A percentile compares a stretch with the other conserved stretches of the same genome.
phyloP scores from a whole-genome alignment of 208 protist genomes.

The Crithidia thermophila region DNA sequence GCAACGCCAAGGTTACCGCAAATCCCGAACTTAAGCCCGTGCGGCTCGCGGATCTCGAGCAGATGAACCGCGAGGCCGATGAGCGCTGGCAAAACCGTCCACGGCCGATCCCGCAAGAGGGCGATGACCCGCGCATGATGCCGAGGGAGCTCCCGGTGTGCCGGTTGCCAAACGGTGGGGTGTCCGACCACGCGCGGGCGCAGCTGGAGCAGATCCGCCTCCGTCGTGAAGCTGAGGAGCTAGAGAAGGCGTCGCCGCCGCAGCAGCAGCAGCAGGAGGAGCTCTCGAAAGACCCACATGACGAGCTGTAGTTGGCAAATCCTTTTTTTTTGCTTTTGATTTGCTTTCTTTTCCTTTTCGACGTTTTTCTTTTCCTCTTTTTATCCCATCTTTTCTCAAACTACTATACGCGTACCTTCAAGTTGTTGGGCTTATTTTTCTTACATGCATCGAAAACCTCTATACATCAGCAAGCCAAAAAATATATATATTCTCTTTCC shows the following conservation, averaged over 20 bases:
- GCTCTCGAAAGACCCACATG: not conserved
- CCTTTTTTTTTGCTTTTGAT: conserved; percentile 1
- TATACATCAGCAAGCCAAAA: too few species aligned
- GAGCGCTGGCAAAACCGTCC: conserved; percentile 26
- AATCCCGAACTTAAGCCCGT: not conserved
- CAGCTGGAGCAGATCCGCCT: conserved; percentile 22
- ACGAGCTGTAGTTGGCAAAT: not conserved
- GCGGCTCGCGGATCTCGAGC: not conserved
- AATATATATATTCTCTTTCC: not conserved
- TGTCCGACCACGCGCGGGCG: not conserved
- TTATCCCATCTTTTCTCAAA: not conserved
- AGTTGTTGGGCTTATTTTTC: not conserved
- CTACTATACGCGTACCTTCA: too few species aligned
- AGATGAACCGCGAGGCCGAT: conserved; percentile 15
- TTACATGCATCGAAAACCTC: too few species aligned
- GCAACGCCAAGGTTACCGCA: not conserved
- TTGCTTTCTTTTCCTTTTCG: conserved; percentile 5
- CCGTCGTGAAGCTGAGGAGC: conserved; percentile 10
- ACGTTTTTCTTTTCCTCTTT: not conserved
- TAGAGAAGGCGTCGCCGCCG: not conserved
- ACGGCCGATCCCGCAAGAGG: not conserved
- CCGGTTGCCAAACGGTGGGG: conserved; percentile 22
- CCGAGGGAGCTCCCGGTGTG: conserved; percentile 8
- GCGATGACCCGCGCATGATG: not conserved
- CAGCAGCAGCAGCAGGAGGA: not conserved